phyloP scores from a whole-genome alignment of 2,329 filamentous ascomycete species.

The Penicillium sp. region DNA sequence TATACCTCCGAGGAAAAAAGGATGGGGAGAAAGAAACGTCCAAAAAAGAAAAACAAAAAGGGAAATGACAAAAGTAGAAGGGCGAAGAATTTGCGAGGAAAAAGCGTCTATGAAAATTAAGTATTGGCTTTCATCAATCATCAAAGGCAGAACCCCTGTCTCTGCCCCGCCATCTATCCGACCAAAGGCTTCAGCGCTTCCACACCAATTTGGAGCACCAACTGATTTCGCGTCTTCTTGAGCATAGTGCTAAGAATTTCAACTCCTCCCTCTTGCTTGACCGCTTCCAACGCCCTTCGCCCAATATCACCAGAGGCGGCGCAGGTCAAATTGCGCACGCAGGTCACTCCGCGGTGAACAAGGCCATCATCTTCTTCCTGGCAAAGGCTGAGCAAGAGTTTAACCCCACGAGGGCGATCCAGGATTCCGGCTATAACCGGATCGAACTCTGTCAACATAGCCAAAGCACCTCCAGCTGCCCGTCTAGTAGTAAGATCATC shows the following conservation, averaged over 20 bases:
- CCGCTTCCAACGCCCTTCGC: constrained; percentile 61
- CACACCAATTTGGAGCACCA: constrained; percentile 73
- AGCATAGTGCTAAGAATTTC: constrained; percentile 72
- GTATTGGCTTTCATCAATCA: constrained; percentile 13
- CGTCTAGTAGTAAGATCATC: constrained; percentile 79
- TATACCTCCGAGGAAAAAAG: not conserved
- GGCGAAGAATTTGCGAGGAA: constrained; percentile 2
- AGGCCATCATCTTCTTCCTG: constrained; percentile 64
- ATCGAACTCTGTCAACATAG: constrained; percentile 80
- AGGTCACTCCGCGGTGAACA: constrained; percentile 72
- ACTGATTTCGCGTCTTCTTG: constrained; percentile 69
- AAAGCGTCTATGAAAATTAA: constrained; percentile 19
- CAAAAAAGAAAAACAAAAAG: constrained; percentile 11
- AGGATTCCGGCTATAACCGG: constrained; percentile 73
- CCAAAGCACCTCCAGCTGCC: constrained; percentile 86
- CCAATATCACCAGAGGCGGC: constrained; percentile 68
- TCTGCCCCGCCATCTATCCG: constrained; percentile 33
- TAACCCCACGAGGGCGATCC: constrained; percentile 71
- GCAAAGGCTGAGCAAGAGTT: constrained; percentile 81
- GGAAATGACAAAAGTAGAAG: constrained; percentile 9
- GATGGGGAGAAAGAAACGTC: not conserved
- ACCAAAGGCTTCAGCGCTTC: constrained; percentile 73
- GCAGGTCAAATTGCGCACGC: constrained; percentile 72
- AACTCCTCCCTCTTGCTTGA: constrained; percentile 67
- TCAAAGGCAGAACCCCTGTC: constrained; percentile 13